phyloP scores from a whole-genome alignment of 805 yeast genomes.

The Priceomyces castillae region DNA sequence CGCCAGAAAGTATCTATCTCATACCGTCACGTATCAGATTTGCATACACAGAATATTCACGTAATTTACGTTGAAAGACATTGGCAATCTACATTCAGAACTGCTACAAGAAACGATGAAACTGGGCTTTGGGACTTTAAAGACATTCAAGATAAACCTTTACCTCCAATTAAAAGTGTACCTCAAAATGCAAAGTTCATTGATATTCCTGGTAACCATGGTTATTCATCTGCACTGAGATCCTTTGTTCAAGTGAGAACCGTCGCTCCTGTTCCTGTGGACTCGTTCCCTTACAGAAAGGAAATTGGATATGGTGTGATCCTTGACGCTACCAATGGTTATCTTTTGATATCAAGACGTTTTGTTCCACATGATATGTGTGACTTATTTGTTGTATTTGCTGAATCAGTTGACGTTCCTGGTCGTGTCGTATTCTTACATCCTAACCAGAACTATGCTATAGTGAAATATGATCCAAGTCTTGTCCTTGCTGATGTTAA shows the following conservation, averaged over 20 bases:
- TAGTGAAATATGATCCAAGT: conserved; percentile 76
- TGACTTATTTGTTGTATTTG: conserved; percentile 75
- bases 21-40: conserved; percentile 75
- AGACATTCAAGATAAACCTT: conserved; percentile 56
- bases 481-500: conserved; percentile 67
- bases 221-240: conserved; percentile 55
- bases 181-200: conserved; percentile 69
- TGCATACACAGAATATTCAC: conserved; percentile 69
- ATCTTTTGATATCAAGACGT: conserved; percentile 72
- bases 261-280: conserved; percentile 66
- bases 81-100: conserved; percentile 70
- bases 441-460: conserved; percentile 83
- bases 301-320: conserved; percentile 74
- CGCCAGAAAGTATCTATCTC: conserved; percentile 64
- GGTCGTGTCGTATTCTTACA: conserved; percentile 81
- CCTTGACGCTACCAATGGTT: conserved; percentile 76
- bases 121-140: conserved; percentile 58
- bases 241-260: conserved; percentile 72
- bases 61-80: conserved; percentile 77
- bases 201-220: conserved; percentile 57
- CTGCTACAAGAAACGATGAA: conserved; percentile 59
- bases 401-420: conserved; percentile 79
- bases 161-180: conserved; percentile 48
- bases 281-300: conserved; percentile 64
- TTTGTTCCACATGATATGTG: conserved; percentile 79